phyloP scores from a whole-genome alignment of 108 stramenopile species.

The Fragilaria radians region DNA sequence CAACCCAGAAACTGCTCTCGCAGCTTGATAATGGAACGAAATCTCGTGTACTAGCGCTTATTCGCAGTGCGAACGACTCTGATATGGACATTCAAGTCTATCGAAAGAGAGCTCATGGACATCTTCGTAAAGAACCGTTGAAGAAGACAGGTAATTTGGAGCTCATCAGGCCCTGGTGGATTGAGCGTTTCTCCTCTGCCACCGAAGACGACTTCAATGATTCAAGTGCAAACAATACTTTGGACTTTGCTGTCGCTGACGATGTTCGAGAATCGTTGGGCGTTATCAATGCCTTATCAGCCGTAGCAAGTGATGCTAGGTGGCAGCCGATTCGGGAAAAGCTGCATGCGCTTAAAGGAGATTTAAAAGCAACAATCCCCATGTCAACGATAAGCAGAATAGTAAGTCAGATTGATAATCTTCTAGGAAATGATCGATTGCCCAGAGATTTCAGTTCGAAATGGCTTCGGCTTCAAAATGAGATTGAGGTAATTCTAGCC shows the following conservation, averaged over 20 bases:
- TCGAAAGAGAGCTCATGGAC: conserved; percentile 41
- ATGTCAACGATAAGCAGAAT: conserved; percentile 6
- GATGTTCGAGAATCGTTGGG: not conserved
- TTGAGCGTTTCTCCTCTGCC: conserved; percentile 7
- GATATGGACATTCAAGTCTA: conserved; percentile 34
- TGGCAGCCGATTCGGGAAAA: conserved; percentile 47
- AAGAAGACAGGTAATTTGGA: conserved; percentile 35
- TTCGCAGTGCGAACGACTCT: conserved; percentile 51
- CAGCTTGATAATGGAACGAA: conserved; percentile 10
- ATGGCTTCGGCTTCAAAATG: not conserved
- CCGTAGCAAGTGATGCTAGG: conserved; percentile 12
- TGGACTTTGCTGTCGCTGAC: not conserved
- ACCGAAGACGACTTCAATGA: not conserved
- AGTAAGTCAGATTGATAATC: conserved; percentile 1
- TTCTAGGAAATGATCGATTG: not conserved
- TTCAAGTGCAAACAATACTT: not conserved
- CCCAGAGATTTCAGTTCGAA: not conserved
- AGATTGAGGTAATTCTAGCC: not conserved
- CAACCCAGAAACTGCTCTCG: conserved; percentile 11
- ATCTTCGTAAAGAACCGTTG: conserved; percentile 44
- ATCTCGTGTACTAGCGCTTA: conserved; percentile 21
- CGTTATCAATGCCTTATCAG: not conserved
- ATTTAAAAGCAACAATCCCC: conserved; percentile 28
- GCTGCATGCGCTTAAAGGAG: conserved; percentile 56
- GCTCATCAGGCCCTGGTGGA: conserved; percentile 46